phyloP scores from a whole-genome alignment of 257 asterid genomes.

The Lithospermum erythrorhizon region DNA sequence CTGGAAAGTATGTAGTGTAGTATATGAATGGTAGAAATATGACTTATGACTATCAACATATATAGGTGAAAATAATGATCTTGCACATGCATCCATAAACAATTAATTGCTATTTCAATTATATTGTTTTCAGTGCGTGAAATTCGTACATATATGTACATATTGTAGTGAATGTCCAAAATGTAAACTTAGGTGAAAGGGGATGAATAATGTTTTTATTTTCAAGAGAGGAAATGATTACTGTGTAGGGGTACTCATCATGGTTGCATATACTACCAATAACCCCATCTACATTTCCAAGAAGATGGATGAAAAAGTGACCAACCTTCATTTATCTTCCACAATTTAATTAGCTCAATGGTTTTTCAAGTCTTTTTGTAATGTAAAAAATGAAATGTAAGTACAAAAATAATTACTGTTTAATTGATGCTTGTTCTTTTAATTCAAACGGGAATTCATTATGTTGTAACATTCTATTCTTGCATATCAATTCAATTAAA shows the following conservation, averaged over 20 bases:
- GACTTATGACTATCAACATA: slow-evolving; percentile 8
- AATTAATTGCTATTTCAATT: background rate
- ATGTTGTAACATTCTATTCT: no score
- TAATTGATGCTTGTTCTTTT: no score
- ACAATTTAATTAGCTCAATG: no score
- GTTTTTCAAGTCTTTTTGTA: no score
- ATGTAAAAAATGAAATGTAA: no score
- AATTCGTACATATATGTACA: slow-evolving; percentile 7
- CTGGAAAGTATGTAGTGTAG: background rate
- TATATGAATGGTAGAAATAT: slow-evolving; percentile 2
- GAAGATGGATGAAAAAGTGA: slow-evolving; percentile 12
- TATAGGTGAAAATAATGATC: slow-evolving; percentile 17
- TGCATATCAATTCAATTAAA: no score
- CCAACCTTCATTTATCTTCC: no score
- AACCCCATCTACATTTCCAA: slow-evolving; percentile 30
- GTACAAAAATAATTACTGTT: no score
- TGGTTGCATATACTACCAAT: slow-evolving; percentile 36
- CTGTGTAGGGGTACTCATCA: slow-evolving; percentile 24
- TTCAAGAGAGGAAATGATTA: slow-evolving; percentile 51
- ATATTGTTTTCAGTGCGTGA: slow-evolving; percentile 21
- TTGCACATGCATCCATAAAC: no score
- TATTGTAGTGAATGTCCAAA: slow-evolving; percentile 11
- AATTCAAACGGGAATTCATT: no score
- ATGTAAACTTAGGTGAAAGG: slow-evolving; percentile 1
- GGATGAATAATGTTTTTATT: slow-evolving; percentile 8